These are phyloP conservation scores for Aspergillus flavus DNA, from an alignment of 2,329 filamentous ascomycete species.

Conservation along the genomic window DNA sequence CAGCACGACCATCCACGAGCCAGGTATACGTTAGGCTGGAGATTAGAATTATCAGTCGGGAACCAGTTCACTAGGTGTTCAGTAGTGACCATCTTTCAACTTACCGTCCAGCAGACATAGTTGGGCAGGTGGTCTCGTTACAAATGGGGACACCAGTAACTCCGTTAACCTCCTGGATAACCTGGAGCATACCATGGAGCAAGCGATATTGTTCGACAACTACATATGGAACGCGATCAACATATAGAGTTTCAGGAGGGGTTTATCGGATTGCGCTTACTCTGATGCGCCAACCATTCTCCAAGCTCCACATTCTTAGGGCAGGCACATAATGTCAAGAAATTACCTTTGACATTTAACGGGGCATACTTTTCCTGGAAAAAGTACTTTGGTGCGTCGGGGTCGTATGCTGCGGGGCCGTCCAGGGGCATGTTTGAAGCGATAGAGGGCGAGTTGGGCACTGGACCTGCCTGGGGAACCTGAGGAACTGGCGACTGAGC, in stretches of 20 bases:
- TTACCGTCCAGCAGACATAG: constrained; percentile 92
- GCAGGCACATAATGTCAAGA: constrained; percentile 90
- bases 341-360: constrained; percentile 95
- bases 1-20: constrained; percentile 85
- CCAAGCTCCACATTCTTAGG: constrained; percentile 92
- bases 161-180: constrained; percentile 83
- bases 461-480: constrained; percentile 30
- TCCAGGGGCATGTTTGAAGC: constrained; percentile 41
- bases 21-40: constrained; percentile 89
- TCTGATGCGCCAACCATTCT: constrained; percentile 95
- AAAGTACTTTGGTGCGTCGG: constrained; percentile 52
- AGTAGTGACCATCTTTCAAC: constrained; percentile 41
- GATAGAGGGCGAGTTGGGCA: constrained; percentile 44
- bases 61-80: not conserved
- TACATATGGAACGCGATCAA: constrained; percentile 39
- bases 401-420: constrained; percentile 40
- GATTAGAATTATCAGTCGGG: constrained; percentile 20
- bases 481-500: constrained; percentile 33
- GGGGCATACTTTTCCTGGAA: constrained; percentile 63
- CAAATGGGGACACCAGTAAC: constrained; percentile 75
- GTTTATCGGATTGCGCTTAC: constrained; percentile 52
- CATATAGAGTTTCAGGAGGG: constrained; percentile 4
- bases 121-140: constrained; percentile 80
- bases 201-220: constrained; percentile 92
- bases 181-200: constrained; percentile 83